Conservation (phyloP, 305 asterid species). For the Ilex paraguariensis region DNA sequence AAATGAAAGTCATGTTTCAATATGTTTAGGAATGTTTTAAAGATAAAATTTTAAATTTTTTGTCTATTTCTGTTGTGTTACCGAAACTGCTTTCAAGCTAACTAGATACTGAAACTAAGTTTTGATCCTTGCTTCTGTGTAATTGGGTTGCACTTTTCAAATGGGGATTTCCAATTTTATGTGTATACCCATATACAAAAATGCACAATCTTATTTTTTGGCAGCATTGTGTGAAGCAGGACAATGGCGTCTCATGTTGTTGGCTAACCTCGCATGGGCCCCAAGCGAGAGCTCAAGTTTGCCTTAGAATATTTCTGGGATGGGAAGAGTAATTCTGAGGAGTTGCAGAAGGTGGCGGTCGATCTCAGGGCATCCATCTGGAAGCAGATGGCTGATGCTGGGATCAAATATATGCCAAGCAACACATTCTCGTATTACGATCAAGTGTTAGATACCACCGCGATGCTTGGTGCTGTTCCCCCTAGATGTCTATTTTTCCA, state of each 20-base stretch:
- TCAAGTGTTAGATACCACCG: conserved; percentile 51
- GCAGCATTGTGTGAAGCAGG: conserved; percentile 14
- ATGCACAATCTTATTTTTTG: no score
- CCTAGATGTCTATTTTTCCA: conserved; percentile 47
- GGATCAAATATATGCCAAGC: conserved; percentile 56
- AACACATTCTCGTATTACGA: conserved; percentile 56
- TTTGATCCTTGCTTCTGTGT: no score
- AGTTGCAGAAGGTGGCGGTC: conserved; percentile 46
- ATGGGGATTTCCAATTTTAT: no score
- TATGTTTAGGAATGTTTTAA: no score
- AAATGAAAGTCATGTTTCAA: no score
- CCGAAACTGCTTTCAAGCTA: no score
- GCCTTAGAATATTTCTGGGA: conserved; percentile 65
- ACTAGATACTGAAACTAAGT: no score
- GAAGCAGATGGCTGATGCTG: conserved; percentile 58
- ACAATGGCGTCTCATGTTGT: conserved; percentile 49
- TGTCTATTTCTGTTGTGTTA: no score
- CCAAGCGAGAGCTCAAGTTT: conserved; percentile 56
- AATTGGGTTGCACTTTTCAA: no score
- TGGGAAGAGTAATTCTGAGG: conserved; percentile 41
- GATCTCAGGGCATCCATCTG: conserved; percentile 42
- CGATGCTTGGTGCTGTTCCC: conserved; percentile 66
- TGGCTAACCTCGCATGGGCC: conserved; percentile 60
- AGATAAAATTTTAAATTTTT: no score
- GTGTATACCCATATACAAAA: no score